These are phyloP conservation scores for Teratosphaeriaceae sp. DNA, from an alignment of 2,329 filamentous ascomycete genomes.

Conservation along the genomic window DNA sequence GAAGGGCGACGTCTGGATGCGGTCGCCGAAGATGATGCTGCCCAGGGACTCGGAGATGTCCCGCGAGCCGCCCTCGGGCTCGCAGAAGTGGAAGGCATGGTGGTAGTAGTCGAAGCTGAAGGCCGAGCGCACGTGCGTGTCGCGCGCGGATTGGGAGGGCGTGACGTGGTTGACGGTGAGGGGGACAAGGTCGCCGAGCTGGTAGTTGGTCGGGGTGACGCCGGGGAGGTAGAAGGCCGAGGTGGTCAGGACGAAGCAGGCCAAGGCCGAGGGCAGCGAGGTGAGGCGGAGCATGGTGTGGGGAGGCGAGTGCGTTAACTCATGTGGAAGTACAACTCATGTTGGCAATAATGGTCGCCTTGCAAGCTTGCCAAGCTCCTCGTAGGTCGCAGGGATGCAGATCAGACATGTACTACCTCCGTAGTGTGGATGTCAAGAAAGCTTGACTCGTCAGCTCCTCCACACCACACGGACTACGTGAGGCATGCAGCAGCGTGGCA, in stretches of 20 bases:
- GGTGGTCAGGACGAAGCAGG: constrained; percentile 7
- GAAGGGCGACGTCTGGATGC: constrained; percentile 95
- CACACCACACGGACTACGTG: too few relatives aligned
- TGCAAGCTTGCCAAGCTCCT: too few relatives aligned
- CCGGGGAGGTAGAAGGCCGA: constrained; percentile 82
- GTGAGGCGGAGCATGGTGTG: constrained; percentile 3
- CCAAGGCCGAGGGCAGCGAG: constrained; percentile 6
- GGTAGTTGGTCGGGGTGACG: constrained; percentile 89
- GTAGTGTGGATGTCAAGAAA: too few relatives aligned
- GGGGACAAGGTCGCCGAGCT: constrained; percentile 69
- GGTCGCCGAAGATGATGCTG: constrained; percentile 94
- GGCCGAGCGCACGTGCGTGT: constrained; percentile 81
- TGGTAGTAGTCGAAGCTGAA: constrained; percentile 97
- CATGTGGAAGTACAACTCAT: too few relatives aligned
- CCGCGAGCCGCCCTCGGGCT: constrained; percentile 67
- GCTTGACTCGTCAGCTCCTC: too few relatives aligned
- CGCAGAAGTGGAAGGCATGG: constrained; percentile 79
- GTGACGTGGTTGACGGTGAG: constrained; percentile 91
- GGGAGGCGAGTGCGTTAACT: not conserved
- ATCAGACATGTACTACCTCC: too few relatives aligned
- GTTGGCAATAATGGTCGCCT: too few relatives aligned
- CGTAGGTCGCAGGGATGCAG: too few relatives aligned
- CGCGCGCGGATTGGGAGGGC: constrained; percentile 68
- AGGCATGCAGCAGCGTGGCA: too few relatives aligned
- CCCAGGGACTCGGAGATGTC: constrained; percentile 83